Evolutionary conservation across 208 protist species (phyloP).

Genomic region (Leishmania gerbilli): DNA sequence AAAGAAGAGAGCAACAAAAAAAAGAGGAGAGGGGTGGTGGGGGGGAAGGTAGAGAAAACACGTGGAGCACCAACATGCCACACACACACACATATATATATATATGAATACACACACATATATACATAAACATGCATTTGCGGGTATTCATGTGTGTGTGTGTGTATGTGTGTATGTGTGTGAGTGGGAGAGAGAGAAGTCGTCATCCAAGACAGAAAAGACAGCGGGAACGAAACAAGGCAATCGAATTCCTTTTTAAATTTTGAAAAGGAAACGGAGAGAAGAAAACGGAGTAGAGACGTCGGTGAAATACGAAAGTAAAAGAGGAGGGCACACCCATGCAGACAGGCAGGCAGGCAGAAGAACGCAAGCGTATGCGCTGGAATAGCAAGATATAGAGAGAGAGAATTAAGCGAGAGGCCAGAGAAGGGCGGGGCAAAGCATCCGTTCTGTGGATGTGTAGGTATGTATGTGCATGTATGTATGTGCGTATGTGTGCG

Average conservation of each 20-base stretch:
- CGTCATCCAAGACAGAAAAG: conserved; percentile 9
- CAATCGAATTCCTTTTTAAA: background rate
- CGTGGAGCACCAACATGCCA: background rate
- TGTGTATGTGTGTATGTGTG: background rate
- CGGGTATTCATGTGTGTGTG: no score
- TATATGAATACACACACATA: background rate
- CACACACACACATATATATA: background rate
- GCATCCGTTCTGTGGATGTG: background rate
- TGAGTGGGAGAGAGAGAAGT: background rate
- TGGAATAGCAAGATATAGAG: background rate
- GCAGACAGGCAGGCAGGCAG: background rate
- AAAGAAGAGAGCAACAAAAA: no score
- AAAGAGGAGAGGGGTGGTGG: background rate
- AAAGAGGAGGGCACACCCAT: background rate
- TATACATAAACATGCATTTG: background rate
- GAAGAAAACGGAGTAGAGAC: background rate
- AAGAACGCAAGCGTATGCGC: background rate
- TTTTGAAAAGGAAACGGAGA: background rate
- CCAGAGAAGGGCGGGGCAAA: background rate
- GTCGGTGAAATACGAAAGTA: background rate
- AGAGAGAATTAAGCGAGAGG: background rate
- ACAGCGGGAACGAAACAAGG: background rate
- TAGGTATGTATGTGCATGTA: no score
- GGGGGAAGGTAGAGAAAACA: background rate
- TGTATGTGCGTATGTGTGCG: no score